A percentile compares a stretch with the other conserved stretches of the same genome.
phyloP scores from a whole-genome alignment of 1,284 basidiomycete species.

The Mycosarcoma maydis region DNA sequence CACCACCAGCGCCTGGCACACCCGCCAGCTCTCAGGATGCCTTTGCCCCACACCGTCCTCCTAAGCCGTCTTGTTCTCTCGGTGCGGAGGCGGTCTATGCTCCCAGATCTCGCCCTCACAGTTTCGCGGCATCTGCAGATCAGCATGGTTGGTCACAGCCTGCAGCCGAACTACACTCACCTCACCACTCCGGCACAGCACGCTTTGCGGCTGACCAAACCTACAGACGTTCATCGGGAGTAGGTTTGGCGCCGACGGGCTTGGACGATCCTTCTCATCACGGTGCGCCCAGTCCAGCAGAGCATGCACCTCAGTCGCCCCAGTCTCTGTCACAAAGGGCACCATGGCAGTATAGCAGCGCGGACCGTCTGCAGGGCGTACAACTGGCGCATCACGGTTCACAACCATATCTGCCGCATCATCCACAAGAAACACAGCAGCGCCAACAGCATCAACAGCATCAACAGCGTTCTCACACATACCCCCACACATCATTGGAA shows the following conservation, averaged over 20 bases:
- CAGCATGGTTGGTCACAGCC: constrained; percentile 7
- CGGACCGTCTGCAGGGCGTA: not conserved
- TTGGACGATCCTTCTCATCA: constrained; percentile 5
- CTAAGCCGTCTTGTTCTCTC: constrained; percentile 27
- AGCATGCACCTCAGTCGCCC: constrained; percentile 11
- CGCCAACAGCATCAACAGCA: no score
- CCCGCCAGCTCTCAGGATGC: constrained; percentile 14
- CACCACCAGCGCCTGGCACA: constrained; percentile 17
- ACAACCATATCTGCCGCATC: constrained; percentile 13
- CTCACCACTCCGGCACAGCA: constrained; percentile 3
- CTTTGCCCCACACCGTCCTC: constrained; percentile 33
- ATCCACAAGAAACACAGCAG: constrained; percentile 12
- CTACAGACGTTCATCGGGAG: constrained; percentile 12
- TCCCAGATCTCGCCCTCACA: constrained; percentile 20
- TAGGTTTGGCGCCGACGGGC: not conserved
- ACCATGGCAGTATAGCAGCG: constrained; percentile 6
- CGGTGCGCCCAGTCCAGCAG: not conserved
- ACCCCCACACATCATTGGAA: constrained; percentile 12
- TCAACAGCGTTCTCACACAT: constrained; percentile 23
- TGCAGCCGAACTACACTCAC: constrained; percentile 9
- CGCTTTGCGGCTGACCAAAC: constrained; percentile 2
- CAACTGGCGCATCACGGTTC: constrained; percentile 5
- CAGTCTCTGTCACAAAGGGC: constrained; percentile 2
- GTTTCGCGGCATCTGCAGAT: constrained; percentile 8
- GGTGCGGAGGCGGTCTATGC: constrained; percentile 14